Percentiles rank a stretch among this genome's conserved stretches.
Conservation (phyloP, 2,329 filamentous ascomycete genomes). For the Microsporum audouinii region DNA sequence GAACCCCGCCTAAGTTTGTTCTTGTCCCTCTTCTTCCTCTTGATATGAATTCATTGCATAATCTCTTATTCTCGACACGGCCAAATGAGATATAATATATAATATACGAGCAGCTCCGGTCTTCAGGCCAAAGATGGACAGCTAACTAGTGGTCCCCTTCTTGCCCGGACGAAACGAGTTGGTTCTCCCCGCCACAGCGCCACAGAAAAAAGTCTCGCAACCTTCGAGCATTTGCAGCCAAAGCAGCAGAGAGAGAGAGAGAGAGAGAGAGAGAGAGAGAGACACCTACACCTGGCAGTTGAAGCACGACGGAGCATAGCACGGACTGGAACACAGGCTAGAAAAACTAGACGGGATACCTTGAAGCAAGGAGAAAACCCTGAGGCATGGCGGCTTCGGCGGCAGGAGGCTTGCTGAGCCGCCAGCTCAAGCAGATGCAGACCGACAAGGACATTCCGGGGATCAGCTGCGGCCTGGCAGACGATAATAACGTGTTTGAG, state of each 20-base stretch:
- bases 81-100: no score
- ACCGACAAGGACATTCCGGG: conserved; percentile 81
- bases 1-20: background rate
- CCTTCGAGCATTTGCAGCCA: no score
- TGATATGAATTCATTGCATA: background rate
- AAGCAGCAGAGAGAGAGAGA: no score
- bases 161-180: no score
- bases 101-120: no score
- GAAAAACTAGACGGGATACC: background rate
- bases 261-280: no score
- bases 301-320: no score
- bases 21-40: background rate
- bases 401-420: conserved; percentile 61
- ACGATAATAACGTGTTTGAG: conserved; percentile 72
- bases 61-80: no score
- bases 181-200: background rate
- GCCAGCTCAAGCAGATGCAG: conserved; percentile 92
- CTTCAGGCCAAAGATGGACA: no score
- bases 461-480: conserved; percentile 81
- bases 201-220: background rate
- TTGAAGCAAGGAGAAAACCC: background rate
- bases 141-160: no score
- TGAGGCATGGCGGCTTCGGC: conserved; percentile 29
- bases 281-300: no score
- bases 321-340: background rate